Evolutionary conservation across 495 filamentous ascomycete genomes (phyloP), one percentile per base, ranked within the genome.

Genomic region (Penicillium simplicissimum): DNA sequence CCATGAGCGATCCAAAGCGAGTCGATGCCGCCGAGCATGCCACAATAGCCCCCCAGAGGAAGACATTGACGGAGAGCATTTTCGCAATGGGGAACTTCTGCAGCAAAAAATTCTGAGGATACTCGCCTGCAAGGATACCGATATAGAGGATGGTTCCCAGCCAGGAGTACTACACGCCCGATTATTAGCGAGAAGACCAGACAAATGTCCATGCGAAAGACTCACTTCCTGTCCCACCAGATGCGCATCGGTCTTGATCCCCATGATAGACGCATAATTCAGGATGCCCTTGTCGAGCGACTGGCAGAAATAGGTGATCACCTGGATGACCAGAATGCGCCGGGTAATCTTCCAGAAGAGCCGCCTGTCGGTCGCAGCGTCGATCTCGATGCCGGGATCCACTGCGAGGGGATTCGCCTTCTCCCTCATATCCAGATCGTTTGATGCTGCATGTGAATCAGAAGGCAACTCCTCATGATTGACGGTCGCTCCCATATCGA

Each of bases 271-370:
- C 10, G 76, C 76, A 71, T 81, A 83, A 17, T 73, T 77, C 10
- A 82, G 62, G 0, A 77, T 76, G 15, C 74, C 77, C 59, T 83
- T 82, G 63, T 84, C 81, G 25, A 84, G 72, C 55, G 73, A 81
- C 38, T 81, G 58, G 53, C 57, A 49, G 63, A 69, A 59, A 54
- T 71, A 67, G 34, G 64, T 65, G 35, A 60, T 59, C 4, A 67
- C 52, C 19, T 63, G 52, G 15, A 67, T 67, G 13, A 68, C 66
- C 1, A 68, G 45, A 35, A 68, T 59, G 3, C 66, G 66, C 13
- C 62, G 53, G 19, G 38, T 59, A 43, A 67, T 64, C 36, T 56
- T 64, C 65, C 65, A 67, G 43, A 67, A 67, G 17, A 67, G 64
- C 15, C 57, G 64, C 34, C 36, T 43, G 49, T 67, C 36, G 4